These are phyloP conservation scores for Pythium pectinolyticum DNA, from an alignment of 352 stramenopile species.

Conservation along the genomic window DNA sequence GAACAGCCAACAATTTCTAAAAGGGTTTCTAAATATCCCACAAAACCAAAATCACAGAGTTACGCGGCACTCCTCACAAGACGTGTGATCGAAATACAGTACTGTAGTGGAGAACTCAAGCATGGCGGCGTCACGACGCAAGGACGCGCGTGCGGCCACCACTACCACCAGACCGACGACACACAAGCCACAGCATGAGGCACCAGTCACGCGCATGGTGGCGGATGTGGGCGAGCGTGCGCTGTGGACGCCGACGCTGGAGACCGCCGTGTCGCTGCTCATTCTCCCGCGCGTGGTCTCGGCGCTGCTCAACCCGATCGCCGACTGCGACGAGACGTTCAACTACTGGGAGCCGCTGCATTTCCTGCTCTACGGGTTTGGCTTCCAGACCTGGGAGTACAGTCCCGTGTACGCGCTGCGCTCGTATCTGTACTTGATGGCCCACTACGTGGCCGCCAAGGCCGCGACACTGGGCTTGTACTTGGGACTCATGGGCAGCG, in stretches of 20 bases:
- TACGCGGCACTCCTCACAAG: neutral
- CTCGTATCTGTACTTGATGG: constrained; percentile 93
- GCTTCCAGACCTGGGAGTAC: constrained; percentile 92
- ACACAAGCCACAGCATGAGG: neutral
- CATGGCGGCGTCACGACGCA: neutral
- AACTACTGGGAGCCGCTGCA: constrained; percentile 99
- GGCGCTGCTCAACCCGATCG: constrained; percentile 82
- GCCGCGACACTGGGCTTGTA: constrained; percentile 40
- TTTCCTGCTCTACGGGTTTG: constrained; percentile 92
- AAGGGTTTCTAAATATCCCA: neutral
- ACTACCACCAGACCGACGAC: too few relatives aligned
- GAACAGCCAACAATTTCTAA: too few relatives aligned
- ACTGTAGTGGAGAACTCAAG: too few relatives aligned
- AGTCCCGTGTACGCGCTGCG: constrained; percentile 93
- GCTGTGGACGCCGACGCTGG: constrained; percentile 56
- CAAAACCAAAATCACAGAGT: neutral
- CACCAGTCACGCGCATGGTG: constrained; percentile 7
- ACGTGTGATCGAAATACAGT: too few relatives aligned
- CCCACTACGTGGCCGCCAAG: constrained; percentile 57
- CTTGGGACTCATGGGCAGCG: constrained; percentile 32
- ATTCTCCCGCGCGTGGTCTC: constrained; percentile 56
- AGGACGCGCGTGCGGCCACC: neutral
- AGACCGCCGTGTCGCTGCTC: constrained; percentile 67
- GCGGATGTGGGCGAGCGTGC: constrained; percentile 31
- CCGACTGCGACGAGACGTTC: constrained; percentile 98